These are phyloP conservation scores for Yarrowia sp. DNA, from an alignment of 805 yeast genomes.

Conservation along the genomic window DNA sequence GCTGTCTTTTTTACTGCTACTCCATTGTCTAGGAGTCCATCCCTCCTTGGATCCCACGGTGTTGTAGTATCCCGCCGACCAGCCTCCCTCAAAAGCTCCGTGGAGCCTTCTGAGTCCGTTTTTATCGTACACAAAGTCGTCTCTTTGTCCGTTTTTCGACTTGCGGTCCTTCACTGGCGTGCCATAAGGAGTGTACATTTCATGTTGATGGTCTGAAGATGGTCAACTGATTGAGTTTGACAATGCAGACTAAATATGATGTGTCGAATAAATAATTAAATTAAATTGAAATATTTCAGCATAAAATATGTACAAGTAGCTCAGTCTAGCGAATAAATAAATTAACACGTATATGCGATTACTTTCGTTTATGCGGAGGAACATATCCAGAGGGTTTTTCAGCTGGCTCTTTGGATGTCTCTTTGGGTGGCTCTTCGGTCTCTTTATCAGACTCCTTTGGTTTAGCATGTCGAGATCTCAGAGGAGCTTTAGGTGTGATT, in stretches of 20 bases:
- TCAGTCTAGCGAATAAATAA: background rate
- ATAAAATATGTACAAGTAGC: too few species aligned
- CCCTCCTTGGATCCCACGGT: conserved; percentile 51
- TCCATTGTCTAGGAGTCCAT: conserved; percentile 47
- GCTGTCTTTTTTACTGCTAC: conserved; percentile 42
- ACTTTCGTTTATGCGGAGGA: conserved; percentile 29
- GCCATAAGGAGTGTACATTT: conserved; percentile 32
- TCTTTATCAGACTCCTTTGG: background rate
- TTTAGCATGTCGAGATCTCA: conserved; percentile 18
- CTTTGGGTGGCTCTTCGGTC: background rate
- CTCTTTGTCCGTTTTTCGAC: background rate
- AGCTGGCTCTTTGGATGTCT: background rate
- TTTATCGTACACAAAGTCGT: conserved; percentile 37
- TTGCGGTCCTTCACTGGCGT: conserved; percentile 9
- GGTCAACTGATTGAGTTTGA: background rate
- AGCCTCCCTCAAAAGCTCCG: conserved; percentile 52
- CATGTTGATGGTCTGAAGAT: background rate
- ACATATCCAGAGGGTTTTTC: background rate
- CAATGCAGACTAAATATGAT: background rate
- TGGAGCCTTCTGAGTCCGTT: conserved; percentile 43
- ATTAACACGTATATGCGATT: background rate
- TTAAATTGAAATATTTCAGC: background rate
- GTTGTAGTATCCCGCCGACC: conserved; percentile 50
- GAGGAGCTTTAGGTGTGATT: background rate
- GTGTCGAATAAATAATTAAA: background rate